These are phyloP conservation scores for Leishmania tarentolae DNA, from an alignment of 208 protist genomes.

Conservation along the genomic window DNA sequence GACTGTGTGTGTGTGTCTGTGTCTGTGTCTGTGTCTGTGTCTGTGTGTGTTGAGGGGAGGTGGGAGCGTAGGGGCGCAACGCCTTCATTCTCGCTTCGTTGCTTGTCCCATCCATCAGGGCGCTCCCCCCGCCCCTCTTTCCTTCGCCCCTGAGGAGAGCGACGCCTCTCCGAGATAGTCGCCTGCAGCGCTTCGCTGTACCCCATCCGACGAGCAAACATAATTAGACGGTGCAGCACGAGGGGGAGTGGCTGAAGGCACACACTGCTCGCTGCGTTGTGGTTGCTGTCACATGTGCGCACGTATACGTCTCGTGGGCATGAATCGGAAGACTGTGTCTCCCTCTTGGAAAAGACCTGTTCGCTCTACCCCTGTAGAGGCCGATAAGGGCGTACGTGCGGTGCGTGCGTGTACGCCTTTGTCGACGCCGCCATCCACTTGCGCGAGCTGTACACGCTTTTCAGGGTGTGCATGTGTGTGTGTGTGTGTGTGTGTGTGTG, in stretches of 20 bases:
- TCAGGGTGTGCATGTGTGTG: too few relatives aligned
- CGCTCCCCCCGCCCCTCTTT: not conserved
- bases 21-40: not conserved
- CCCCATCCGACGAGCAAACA: not conserved
- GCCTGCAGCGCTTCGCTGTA: not conserved
- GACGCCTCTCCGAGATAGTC: not conserved
- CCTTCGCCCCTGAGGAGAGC: not conserved
- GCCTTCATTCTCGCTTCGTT: not conserved
- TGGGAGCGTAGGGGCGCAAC: not conserved
- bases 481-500: too few relatives aligned
- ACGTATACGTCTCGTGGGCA: not conserved
- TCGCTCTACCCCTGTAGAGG: not conserved
- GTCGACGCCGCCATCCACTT: too few relatives aligned
- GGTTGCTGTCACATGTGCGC: not conserved
- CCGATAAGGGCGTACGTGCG: not conserved
- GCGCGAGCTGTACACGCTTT: not conserved
- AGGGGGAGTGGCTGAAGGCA: not conserved
- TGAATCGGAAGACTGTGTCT: not conserved
- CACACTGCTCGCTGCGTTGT: not conserved
- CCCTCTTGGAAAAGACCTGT: not conserved
- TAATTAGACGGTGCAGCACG: not conserved
- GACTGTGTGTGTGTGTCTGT: conserved; percentile 4
- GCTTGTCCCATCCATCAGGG: not conserved
- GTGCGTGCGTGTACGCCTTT: not conserved
- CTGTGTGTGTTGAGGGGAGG: not conserved